Conservation (phyloP, 495 filamentous ascomycete species). For the Barbatosphaeria neglecta region DNA sequence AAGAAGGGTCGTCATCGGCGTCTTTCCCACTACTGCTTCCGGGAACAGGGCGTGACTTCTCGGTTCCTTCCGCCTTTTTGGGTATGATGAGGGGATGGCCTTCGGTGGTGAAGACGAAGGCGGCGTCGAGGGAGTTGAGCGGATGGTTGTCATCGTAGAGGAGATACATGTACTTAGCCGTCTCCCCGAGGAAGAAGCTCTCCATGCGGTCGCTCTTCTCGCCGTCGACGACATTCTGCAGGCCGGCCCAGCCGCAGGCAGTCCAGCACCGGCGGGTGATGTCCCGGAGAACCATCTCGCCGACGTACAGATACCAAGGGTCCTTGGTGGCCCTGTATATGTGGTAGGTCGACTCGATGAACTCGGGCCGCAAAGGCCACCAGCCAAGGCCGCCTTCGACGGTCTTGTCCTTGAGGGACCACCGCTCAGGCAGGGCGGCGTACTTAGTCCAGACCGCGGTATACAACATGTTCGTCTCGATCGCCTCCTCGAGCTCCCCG, state of each 20-base stretch:
- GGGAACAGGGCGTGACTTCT: constrained; percentile 6
- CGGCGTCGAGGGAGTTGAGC: constrained; percentile 70
- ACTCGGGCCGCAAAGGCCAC: constrained; percentile 93
- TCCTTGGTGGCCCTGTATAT: constrained; percentile 87
- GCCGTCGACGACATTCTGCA: constrained; percentile 84
- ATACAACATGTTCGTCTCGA: constrained; percentile 75
- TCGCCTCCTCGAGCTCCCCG: constrained; percentile 82
- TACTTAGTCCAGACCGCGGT: constrained; percentile 92
- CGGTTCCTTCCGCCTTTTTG: constrained; percentile 15
- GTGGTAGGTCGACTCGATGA: constrained; percentile 91
- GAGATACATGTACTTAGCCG: constrained; percentile 85
- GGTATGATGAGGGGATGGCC: constrained; percentile 89
- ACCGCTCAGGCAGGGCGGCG: constrained; percentile 83
- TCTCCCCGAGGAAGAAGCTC: constrained; percentile 96
- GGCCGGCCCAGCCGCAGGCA: constrained; percentile 84
- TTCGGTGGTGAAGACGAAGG: constrained; percentile 91
- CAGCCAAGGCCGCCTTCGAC: constrained; percentile 81
- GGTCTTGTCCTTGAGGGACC: constrained; percentile 74
- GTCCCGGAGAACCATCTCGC: constrained; percentile 88
- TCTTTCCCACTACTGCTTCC: too few relatives aligned
- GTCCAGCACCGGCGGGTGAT: constrained; percentile 87
- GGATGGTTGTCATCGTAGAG: constrained; percentile 81
- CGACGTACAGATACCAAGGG: constrained; percentile 91
- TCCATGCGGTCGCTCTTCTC: constrained; percentile 95
- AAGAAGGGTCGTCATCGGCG: constrained; percentile 15